phyloP scores from a whole-genome alignment of 495 filamentous ascomycete species.

The Halenospora varia region DNA sequence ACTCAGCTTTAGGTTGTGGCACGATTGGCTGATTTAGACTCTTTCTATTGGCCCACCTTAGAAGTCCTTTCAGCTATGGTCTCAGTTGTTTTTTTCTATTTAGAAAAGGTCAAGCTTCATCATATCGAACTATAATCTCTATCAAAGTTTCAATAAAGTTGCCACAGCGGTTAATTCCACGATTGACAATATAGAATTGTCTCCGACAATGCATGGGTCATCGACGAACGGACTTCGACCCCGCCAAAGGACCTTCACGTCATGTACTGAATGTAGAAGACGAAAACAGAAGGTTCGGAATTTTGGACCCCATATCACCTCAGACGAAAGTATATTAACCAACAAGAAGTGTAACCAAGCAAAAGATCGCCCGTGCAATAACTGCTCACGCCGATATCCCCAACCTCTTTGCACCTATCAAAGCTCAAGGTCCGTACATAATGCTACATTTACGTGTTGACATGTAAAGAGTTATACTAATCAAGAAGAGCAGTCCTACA shows the following conservation, averaged over 20 bases:
- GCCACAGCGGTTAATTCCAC: background rate
- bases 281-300: slow-evolving; percentile 23
- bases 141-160: background rate
- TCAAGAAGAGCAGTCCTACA: background rate
- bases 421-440: slow-evolving; percentile 13
- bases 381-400: slow-evolving; percentile 23
- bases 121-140: background rate
- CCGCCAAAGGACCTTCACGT: slow-evolving; percentile 21
- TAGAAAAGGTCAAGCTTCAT: background rate
- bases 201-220: slow-evolving; percentile 18
- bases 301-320: background rate
- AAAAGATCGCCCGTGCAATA: slow-evolving; percentile 24
- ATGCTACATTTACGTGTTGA: background rate
- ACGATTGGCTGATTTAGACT: background rate
- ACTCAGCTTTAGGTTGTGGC: slow-evolving; percentile 4
- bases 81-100: background rate
- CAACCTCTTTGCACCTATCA: slow-evolving; percentile 22
- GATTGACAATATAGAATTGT: background rate
- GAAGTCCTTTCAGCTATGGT: background rate
- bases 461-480: background rate
- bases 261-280: slow-evolving; percentile 23
- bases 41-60: background rate
- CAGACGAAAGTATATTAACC: background rate
- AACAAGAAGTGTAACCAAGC: slow-evolving; percentile 22
- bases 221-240: slow-evolving; percentile 5